Base-by-base conservation (phyloP, 2,329 filamentous ascomycete genomes). In the Colletotrichum filicis region DNA sequence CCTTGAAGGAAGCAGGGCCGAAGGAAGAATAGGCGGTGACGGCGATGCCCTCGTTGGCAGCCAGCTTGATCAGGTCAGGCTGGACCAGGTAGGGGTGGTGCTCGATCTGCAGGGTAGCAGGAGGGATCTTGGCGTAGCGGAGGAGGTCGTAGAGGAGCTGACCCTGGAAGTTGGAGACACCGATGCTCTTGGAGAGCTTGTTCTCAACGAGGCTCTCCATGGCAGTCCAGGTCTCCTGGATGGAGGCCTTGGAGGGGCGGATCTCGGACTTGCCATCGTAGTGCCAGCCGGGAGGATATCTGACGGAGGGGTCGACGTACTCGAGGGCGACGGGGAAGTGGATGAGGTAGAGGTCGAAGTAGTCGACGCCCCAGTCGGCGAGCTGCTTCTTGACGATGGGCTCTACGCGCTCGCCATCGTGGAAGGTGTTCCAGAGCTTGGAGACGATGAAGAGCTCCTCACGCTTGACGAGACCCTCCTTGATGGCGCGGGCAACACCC, bases 361-460 rank as follows among this genome's bases (percentile, higher is more conserved):
- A 97, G 79, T 95, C 94, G 74, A 97, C 82, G 75, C 93, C 92
- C 91, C 94, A 96, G 87, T 96, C 93, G 76, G 91, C 89, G 74
- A 95, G 91, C 85, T 95, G 93, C 80, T 92, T 92, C 83, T 90
- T 90, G 83, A 87, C 89, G 80, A 97, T 95, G 71, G 92, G 91
- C 84, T 92, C 91, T 75, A 96, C 94, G 78, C 89, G 89, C 77
- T 96, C 92, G 78, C 88, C 88, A 79, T 96, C 93, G 87, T 97
- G 94, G 90, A 95, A 97, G 76, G 92, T 92, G 87, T 96, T 95
- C 95, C 95, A 97, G 71, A 98, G 92, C 88, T 97, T 98, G 84
- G 93, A 95, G 76, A 95, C 93, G 80, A 98, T 92, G 90, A 97
- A 97, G 81, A 97, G 93, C 28, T 98, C 94, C 83, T 94, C 91